These are phyloP conservation scores for Golubevia sp. DNA, from an alignment of 1,284 basidiomycete genomes.

Conservation along the genomic window DNA sequence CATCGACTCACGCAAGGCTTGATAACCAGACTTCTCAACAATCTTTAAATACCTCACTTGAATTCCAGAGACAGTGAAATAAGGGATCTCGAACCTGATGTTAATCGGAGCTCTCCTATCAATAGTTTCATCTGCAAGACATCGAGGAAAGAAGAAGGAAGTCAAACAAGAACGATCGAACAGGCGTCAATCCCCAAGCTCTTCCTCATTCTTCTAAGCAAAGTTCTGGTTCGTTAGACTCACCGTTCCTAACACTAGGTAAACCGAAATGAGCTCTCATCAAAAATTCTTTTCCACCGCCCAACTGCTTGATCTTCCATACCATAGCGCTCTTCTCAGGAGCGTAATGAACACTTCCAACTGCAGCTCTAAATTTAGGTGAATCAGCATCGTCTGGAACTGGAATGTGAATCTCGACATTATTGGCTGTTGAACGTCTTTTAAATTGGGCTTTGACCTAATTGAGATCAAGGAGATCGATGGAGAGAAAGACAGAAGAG, in stretches of 20 bases:
- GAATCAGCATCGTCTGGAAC: slow-evolving; percentile 98
- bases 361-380: slow-evolving; percentile 79
- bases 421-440: slow-evolving; percentile 91
- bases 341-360: slow-evolving; percentile 54
- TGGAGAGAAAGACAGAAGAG: background rate
- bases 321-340: slow-evolving; percentile 60
- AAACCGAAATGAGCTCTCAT: slow-evolving; percentile 61
- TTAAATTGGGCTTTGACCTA: slow-evolving; percentile 94
- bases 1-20: slow-evolving; percentile 71
- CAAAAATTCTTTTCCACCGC: slow-evolving; percentile 56
- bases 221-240: background rate
- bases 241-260: slow-evolving; percentile 54
- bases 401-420: slow-evolving; percentile 96
- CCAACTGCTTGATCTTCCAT: slow-evolving; percentile 62
- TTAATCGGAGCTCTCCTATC: slow-evolving; percentile 92
- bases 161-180: slow-evolving; percentile 3
- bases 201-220: background rate
- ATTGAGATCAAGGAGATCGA: background rate
- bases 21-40: slow-evolving; percentile 90
- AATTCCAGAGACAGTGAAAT: slow-evolving; percentile 91
- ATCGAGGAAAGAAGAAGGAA: background rate
- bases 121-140: slow-evolving; percentile 70
- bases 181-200: no score
- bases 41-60: slow-evolving; percentile 97
- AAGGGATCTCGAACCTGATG: slow-evolving; percentile 97